These are phyloP conservation scores for Noccaea bulbosa DNA, from an alignment of 345 rosid species.

Conservation along the genomic window DNA sequence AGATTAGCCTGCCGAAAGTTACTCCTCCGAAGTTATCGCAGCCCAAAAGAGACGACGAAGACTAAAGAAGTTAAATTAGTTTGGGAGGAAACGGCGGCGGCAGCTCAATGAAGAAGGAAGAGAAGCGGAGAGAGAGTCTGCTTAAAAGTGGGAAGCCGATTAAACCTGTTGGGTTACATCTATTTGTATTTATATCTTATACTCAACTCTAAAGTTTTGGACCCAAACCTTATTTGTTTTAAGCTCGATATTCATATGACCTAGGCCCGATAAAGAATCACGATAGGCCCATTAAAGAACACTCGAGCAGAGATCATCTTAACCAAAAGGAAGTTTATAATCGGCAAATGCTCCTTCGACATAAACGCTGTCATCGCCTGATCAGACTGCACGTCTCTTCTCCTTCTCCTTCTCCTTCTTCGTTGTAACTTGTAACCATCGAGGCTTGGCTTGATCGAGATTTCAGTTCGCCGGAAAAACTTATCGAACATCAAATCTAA, in stretches of 20 bases:
- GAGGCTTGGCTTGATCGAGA: conserved; percentile 33
- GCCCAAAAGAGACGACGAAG: conserved; percentile 19
- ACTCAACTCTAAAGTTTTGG: neutral
- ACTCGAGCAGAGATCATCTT: conserved; percentile 18
- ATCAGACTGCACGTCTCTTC: conserved; percentile 46
- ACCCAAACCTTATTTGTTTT: conserved; percentile 2
- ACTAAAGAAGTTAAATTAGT: conserved; percentile 29
- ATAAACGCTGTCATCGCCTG: conserved; percentile 47
- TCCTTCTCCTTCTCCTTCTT: conserved; percentile 16
- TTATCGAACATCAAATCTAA: conserved; percentile 25
- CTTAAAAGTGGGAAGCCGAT: conserved; percentile 36
- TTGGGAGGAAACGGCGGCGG: conserved; percentile 45
- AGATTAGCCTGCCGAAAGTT: conserved; percentile 20
- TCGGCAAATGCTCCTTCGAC: conserved; percentile 39
- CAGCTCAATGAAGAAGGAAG: conserved; percentile 34
- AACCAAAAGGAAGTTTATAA: conserved; percentile 23
- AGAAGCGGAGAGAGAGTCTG: conserved; percentile 3
- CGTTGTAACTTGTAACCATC: conserved; percentile 43
- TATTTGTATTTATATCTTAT: neutral
- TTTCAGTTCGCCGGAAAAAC: conserved; percentile 35
- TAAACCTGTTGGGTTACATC: conserved; percentile 25
- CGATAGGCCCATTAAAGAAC: conserved; percentile 10
- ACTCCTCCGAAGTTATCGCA: conserved; percentile 19
- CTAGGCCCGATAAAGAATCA: neutral
- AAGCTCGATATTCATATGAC: neutral